Evolutionary conservation across 257 asterid species (phyloP).

Genomic region (Jacaranda mimosifolia): DNA sequence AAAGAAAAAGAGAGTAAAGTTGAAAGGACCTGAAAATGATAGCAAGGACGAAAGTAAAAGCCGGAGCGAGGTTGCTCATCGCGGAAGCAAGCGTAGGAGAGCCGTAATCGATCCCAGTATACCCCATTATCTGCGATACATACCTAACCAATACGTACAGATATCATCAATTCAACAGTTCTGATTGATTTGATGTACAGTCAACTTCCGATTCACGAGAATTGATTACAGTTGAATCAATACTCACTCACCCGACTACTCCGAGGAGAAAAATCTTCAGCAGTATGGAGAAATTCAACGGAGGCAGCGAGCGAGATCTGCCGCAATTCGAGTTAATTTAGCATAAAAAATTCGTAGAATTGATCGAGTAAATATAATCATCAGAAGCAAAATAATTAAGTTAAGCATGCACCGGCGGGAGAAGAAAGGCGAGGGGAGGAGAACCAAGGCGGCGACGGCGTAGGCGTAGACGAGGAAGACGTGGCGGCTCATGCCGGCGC

Average conservation of each 20-base stretch:
- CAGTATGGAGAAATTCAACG: constrained; percentile 56
- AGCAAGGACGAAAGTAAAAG: constrained; percentile 79
- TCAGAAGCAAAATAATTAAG: neutral
- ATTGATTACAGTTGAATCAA: neutral
- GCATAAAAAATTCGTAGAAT: neutral
- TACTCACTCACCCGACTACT: constrained; percentile 65
- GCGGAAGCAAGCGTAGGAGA: constrained; percentile 92
- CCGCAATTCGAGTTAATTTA: constrained; percentile 2
- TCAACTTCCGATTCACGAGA: neutral
- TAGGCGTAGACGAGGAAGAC: constrained; percentile 83
- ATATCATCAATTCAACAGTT: neutral
- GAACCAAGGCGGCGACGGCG: constrained; percentile 72
- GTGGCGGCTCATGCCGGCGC: constrained; percentile 73
- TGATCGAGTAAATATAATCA: neutral
- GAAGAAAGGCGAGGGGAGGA: constrained; percentile 73
- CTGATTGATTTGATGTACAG: neutral
- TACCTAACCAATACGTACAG: constrained; percentile 50
- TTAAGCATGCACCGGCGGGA: constrained; percentile 50
- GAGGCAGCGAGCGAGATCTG: constrained; percentile 73
- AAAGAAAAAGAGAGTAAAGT: neutral
- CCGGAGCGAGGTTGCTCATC: constrained; percentile 86
- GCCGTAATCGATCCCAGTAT: constrained; percentile 65
- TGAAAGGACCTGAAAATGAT: constrained; percentile 57
- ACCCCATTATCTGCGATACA: constrained; percentile 73
- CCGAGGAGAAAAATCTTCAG: constrained; percentile 74